Conservation (phyloP, 2,329 filamentous ascomycete genomes). For the Aureobasidium sp. region DNA sequence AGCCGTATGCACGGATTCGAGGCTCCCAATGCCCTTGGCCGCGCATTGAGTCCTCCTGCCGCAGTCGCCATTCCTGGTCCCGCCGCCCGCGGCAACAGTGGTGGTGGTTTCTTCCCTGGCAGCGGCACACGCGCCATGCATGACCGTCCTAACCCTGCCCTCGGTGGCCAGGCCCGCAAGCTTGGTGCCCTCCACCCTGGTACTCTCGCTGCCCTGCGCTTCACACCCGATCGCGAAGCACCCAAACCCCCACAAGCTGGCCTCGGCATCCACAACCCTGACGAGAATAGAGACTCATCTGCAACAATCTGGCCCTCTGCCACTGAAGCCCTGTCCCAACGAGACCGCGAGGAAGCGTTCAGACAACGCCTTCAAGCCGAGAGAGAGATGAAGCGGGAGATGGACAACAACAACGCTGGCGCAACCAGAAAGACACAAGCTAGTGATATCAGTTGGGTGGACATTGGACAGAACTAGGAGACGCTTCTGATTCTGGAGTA, state of each 20-base stretch:
- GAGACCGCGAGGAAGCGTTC: not conserved
- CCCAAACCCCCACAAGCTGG: not conserved
- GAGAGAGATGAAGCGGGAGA: not conserved
- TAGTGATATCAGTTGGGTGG: constrained; percentile 11
- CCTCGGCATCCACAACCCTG: not conserved
- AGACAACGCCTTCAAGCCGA: not conserved
- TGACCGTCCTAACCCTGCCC: not conserved
- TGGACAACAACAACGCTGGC: not conserved
- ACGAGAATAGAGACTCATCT: not conserved
- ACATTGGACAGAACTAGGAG: constrained; percentile 15
- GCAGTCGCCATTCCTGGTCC: constrained; percentile 19
- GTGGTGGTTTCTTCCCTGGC: constrained; percentile 45
- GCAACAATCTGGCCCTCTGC: not conserved
- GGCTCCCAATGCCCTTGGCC: constrained; percentile 1
- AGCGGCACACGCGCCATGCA: constrained; percentile 14
- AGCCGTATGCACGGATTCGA: constrained; percentile 34
- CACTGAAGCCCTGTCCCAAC: not conserved
- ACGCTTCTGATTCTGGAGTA: constrained; percentile 5
- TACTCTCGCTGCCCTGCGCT: constrained; percentile 8
- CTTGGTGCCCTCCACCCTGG: constrained; percentile 11
- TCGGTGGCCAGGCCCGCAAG: not conserved
- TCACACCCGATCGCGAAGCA: not conserved
- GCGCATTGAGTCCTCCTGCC: constrained; percentile 15
- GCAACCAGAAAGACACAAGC: not conserved
- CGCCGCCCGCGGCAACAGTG: constrained; percentile 30